Percentiles rank a stretch among this genome's conserved stretches.
These are phyloP conservation scores for Amylocarpus encephaloides DNA, from an alignment of 2,329 filamentous ascomycete species.

Conservation along the genomic window DNA sequence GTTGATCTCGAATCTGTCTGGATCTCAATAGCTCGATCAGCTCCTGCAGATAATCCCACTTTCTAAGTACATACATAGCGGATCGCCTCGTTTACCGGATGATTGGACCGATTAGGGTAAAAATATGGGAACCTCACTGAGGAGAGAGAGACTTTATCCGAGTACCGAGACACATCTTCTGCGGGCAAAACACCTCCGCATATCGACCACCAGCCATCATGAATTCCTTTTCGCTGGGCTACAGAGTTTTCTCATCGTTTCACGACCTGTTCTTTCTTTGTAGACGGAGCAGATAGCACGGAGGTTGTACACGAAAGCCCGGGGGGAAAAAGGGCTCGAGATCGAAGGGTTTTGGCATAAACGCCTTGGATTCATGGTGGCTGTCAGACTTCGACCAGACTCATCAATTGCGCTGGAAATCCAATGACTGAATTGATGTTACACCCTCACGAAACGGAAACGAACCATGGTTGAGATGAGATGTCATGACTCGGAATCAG, in stretches of 20 bases:
- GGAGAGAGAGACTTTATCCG: slow-evolving; percentile 3
- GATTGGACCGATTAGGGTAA: slow-evolving; percentile 1
- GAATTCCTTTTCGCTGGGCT: neutral
- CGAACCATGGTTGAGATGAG: neutral
- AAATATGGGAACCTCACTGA: slow-evolving; percentile 1
- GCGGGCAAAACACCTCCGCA: slow-evolving; percentile 4
- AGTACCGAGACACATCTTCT: slow-evolving; percentile 3
- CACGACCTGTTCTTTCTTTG: neutral
- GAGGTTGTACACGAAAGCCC: slow-evolving; percentile 1
- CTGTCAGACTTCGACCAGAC: neutral
- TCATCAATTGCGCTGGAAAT: neutral
- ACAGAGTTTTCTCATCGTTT: neutral
- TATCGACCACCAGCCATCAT: neutral
- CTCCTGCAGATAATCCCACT: slow-evolving; percentile 2
- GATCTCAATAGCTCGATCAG: neutral
- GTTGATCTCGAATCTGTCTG: neutral
- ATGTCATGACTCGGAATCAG: slow-evolving; percentile 1
- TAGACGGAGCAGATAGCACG: neutral
- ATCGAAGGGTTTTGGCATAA: neutral
- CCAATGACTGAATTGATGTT: neutral
- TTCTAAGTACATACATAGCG: neutral
- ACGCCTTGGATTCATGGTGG: neutral
- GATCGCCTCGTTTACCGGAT: neutral
- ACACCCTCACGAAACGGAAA: neutral
- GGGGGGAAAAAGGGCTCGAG: neutral